Evolutionary conservation across 1,284 basidiomycete species (phyloP).

Genomic region (Trametes sp.): DNA sequence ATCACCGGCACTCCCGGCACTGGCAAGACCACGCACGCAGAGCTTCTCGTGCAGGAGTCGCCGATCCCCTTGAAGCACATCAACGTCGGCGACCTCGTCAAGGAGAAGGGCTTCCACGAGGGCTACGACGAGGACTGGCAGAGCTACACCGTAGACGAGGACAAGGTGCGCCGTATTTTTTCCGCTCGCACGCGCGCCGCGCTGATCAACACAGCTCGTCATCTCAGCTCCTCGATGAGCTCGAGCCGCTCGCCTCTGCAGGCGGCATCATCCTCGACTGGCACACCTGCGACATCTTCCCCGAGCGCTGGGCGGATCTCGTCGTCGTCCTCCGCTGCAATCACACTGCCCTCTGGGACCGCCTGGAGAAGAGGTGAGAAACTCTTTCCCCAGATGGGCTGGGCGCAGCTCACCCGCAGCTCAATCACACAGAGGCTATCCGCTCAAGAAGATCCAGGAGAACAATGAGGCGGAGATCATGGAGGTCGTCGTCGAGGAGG

Average conservation of each 20-base stretch:
- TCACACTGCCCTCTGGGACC: constrained; percentile 90
- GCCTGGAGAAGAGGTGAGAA: constrained; percentile 88
- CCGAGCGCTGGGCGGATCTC: constrained; percentile 97
- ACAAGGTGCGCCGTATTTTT: constrained; percentile 66
- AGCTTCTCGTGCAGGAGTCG: constrained; percentile 75
- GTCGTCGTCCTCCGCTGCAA: constrained; percentile 93
- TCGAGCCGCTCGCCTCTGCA: constrained; percentile 73
- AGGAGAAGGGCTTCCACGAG: constrained; percentile 84
- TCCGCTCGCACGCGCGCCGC: constrained; percentile 22
- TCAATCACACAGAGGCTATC: constrained; percentile 71
- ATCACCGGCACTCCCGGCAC: constrained; percentile 92
- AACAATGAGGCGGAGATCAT: constrained; percentile 99
- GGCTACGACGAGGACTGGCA: constrained; percentile 96
- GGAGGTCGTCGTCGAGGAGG: constrained; percentile 91
- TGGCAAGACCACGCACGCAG: constrained; percentile 91
- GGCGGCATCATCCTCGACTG: constrained; percentile 95
- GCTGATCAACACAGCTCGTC: constrained; percentile 24
- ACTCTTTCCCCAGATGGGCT: background rate
- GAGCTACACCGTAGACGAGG: constrained; percentile 94
- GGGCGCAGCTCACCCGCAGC: constrained; percentile 4
- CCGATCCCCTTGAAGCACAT: constrained; percentile 79
- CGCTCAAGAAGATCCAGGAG: constrained; percentile 94
- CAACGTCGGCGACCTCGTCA: constrained; percentile 91
- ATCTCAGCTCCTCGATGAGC: constrained; percentile 82
- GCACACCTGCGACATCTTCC: constrained; percentile 96